These are phyloP conservation scores for Excoecaria cochinchinensis DNA, from an alignment of 345 rosid genomes.

Conservation along the genomic window DNA sequence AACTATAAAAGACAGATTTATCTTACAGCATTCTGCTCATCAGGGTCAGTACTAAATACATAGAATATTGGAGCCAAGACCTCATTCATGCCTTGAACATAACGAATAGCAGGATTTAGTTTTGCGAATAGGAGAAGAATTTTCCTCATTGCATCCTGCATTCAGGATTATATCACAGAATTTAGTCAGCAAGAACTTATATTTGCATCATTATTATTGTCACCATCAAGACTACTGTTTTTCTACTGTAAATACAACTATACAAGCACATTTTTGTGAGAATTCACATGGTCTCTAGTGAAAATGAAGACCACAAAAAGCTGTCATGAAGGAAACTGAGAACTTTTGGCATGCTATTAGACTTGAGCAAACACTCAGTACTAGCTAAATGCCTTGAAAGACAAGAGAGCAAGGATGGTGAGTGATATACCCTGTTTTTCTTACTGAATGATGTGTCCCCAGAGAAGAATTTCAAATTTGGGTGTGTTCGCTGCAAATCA, in stretches of 20 bases:
- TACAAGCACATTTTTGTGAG: neutral
- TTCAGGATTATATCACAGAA: slow-evolving; percentile 1
- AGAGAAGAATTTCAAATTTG: slow-evolving; percentile 65
- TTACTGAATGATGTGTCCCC: slow-evolving; percentile 53
- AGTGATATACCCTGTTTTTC: slow-evolving; percentile 48
- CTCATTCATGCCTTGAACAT: slow-evolving; percentile 85
- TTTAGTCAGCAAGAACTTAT: slow-evolving; percentile 5
- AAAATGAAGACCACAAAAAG: neutral
- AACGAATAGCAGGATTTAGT: slow-evolving; percentile 69
- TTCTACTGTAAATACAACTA: neutral
- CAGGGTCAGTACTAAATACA: slow-evolving; percentile 51
- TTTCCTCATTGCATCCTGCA: slow-evolving; percentile 66
- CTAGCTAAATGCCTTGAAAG: neutral
- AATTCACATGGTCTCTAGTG: neutral
- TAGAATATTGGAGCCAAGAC: slow-evolving; percentile 71
- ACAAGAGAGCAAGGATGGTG: neutral
- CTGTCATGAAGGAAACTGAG: neutral
- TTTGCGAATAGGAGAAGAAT: slow-evolving; percentile 68
- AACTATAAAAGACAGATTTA: neutral
- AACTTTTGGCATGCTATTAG: neutral
- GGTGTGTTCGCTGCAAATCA: slow-evolving; percentile 71
- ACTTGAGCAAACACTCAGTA: neutral
- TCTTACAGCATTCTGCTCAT: slow-evolving; percentile 61
- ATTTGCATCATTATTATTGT: neutral
- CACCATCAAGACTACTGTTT: neutral